Conservation (phyloP, 106 monocot species). For the Acorus gramineus region DNA sequence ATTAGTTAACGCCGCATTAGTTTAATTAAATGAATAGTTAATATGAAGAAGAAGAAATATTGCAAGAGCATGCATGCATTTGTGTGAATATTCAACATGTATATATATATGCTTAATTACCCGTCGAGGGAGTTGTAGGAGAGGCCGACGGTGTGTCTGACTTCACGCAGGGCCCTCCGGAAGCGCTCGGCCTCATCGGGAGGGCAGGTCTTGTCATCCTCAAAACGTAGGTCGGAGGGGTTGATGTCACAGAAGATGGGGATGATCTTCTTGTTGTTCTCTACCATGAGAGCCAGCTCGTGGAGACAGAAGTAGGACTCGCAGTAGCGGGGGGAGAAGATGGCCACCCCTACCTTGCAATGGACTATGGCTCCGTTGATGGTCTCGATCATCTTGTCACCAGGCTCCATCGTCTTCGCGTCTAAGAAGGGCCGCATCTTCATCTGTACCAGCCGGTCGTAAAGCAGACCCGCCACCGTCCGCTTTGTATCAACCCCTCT, state of each 20-base stretch:
- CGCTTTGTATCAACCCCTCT: constrained; percentile 42
- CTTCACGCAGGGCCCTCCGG: constrained; percentile 28
- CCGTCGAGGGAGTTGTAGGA: constrained; percentile 35
- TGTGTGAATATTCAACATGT: no score
- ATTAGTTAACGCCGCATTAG: not conserved
- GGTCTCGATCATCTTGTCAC: constrained; percentile 32
- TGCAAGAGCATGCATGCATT: not conserved
- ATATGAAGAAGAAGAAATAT: not conserved
- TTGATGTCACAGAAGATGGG: constrained; percentile 49
- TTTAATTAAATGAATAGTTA: not conserved
- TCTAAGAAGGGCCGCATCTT: constrained; percentile 34
- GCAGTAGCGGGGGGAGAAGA: constrained; percentile 44
- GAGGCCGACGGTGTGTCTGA: constrained; percentile 36
- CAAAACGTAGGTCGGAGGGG: constrained; percentile 23
- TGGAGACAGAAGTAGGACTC: constrained; percentile 51
- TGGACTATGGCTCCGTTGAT: constrained; percentile 17
- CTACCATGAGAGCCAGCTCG: constrained; percentile 41
- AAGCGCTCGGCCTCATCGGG: constrained; percentile 16
- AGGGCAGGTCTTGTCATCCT: not conserved
- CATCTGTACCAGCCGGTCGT: constrained; percentile 26
- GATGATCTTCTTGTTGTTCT: constrained; percentile 36
- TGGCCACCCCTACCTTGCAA: constrained; percentile 32
- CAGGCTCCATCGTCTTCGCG: constrained; percentile 37
- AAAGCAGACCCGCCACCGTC: constrained; percentile 32
- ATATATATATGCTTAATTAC: constrained; percentile 1